Percentiles rank a stretch among this genome's conserved stretches.
Conservation (phyloP, 1,284 basidiomycete genomes). For the Melampsora americana region DNA sequence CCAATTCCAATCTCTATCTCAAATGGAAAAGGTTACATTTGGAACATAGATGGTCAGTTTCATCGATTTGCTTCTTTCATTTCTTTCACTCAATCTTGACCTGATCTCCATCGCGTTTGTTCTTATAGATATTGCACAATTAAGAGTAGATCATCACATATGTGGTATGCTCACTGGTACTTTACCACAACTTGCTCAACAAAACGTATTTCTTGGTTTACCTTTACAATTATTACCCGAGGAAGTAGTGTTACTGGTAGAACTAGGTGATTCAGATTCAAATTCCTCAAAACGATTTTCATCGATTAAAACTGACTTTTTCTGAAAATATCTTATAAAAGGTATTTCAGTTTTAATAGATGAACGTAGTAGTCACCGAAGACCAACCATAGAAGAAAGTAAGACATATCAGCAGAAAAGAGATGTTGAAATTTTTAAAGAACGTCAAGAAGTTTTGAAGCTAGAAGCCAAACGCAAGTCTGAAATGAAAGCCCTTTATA, state of each 20-base stretch:
- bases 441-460: slow-evolving; percentile 60
- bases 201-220: slow-evolving; percentile 91
- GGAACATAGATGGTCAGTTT: slow-evolving; percentile 68
- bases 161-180: slow-evolving; percentile 85
- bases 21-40: slow-evolving; percentile 69
- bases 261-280: slow-evolving; percentile 74
- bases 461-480: slow-evolving; percentile 54
- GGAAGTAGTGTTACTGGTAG: slow-evolving; percentile 80
- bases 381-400: slow-evolving; percentile 59
- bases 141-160: slow-evolving; percentile 75
- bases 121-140: slow-evolving; percentile 66
- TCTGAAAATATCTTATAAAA: slow-evolving; percentile 54
- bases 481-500: slow-evolving; percentile 28
- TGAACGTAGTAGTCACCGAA: slow-evolving; percentile 64
- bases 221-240: slow-evolving; percentile 85
- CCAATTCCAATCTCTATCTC: slow-evolving; percentile 61
- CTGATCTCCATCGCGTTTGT: slow-evolving; percentile 32
- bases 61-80: slow-evolving; percentile 44
- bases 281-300: no score
- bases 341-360: slow-evolving; percentile 74
- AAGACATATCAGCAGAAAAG: slow-evolving; percentile 45
- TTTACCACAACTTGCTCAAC: slow-evolving; percentile 87
- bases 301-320: no score
- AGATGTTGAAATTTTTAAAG: slow-evolving; percentile 58
- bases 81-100: slow-evolving; percentile 48